Evolutionary conservation across 495 filamentous ascomycete genomes (phyloP), one percentile per base, ranked within the genome.

Genomic region (Annulohypoxylon nitens): DNA sequence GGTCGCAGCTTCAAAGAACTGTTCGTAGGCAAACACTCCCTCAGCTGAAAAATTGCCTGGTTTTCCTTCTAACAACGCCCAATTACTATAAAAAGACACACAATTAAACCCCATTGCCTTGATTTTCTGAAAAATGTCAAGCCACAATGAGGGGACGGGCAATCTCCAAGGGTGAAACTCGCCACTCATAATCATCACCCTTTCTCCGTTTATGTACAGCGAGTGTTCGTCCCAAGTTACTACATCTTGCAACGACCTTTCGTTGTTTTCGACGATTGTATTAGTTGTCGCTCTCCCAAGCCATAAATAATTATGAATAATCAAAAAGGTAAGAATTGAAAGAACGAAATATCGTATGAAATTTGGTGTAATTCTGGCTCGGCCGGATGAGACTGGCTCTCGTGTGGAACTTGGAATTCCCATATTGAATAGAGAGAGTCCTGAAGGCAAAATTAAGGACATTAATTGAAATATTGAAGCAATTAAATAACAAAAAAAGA

Each of bases 81-180:
- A 95, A 70, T 93, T 85, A 16, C 87, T 81, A 76, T 93, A 93
- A 80, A 94, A 92, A 0, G 89, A 92, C 11, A 93, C 90, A 14
- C 86, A 84, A 70, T 91, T 93, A 80, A 93, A 93, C 3, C 93
- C 93, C 0, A 93, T 76, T 33, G 91, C 90, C 78, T 90, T 93
- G 79, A 93, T 87, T 77, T 95, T 95, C 73, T 94, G 90, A 76
- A 95, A 90, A 30, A 94, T 77, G 75, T 95, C 93, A 43, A 91
- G 85, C 86, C 88, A 93, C 9, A 95, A 84, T 25, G 86, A 84
- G 0, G 90, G 86, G 8, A 94, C 92, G 0, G 93, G 92, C 4
- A 95, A 83, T 67, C 92, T 90, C 76, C 85, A 93, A 1, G 91
- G 91, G 73, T 93, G 92, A 39, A 93, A 85, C 80, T 94, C 92